Percentiles rank a stretch among this genome's conserved stretches.
These are phyloP conservation scores for Leishmania braziliensis DNA, from an alignment of 208 protist genomes.

Conservation along the genomic window DNA sequence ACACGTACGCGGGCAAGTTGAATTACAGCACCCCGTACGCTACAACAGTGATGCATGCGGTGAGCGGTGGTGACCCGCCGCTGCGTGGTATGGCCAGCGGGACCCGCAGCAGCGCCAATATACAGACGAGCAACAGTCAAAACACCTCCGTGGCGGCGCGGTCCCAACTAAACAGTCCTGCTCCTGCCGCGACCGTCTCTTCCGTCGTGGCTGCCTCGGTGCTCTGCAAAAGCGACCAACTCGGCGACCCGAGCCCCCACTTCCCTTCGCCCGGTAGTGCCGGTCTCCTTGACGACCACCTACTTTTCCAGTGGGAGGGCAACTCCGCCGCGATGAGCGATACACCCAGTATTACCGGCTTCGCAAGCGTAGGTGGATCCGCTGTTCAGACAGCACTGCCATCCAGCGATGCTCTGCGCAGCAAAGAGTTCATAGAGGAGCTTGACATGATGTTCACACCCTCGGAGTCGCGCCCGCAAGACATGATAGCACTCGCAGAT, in stretches of 20 bases:
- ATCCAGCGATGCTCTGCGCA: not conserved
- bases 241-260: not conserved
- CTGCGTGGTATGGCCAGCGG: not conserved
- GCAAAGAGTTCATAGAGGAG: not conserved
- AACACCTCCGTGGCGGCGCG: not conserved
- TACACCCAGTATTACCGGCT: not conserved
- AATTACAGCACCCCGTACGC: constrained; percentile 7
- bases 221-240: not conserved
- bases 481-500: not conserved
- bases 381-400: constrained; percentile 4
- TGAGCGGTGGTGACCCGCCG: not conserved
- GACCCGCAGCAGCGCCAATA: constrained; percentile 5
- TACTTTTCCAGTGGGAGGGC: constrained; percentile 28
- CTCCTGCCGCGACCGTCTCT: not conserved
- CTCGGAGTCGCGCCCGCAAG: constrained; percentile 9
- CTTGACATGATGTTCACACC: constrained; percentile 8
- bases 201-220: not conserved
- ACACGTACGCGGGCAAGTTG: not conserved
- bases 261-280: constrained; percentile 8
- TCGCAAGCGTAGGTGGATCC: not conserved
- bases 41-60: not conserved
- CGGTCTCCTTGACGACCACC: constrained; percentile 13
- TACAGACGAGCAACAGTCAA: not conserved
- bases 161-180: not conserved
- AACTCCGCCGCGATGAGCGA: not conserved